Conservation (phyloP, 805 yeast species). For the Candida boleticola region DNA sequence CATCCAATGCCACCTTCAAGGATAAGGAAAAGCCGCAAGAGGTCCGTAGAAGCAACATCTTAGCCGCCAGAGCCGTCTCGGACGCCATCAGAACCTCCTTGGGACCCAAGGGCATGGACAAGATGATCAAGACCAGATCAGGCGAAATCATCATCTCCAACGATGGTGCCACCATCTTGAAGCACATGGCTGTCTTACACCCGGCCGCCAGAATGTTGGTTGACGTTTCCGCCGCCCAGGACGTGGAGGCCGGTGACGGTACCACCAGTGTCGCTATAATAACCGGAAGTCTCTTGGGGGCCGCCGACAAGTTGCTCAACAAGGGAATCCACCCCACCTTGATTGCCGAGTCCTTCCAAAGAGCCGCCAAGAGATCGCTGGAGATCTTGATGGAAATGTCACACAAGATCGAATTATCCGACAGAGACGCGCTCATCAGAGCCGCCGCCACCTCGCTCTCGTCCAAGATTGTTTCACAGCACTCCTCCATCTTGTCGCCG, state of each 20-base stretch:
- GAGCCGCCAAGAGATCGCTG: constrained; percentile 81
- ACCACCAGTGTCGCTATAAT: constrained; percentile 96
- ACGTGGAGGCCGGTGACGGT: constrained; percentile 99
- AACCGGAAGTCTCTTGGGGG: constrained; percentile 91
- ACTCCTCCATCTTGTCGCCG: constrained; percentile 82
- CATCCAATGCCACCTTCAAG: constrained; percentile 84
- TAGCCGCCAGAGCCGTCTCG: constrained; percentile 92
- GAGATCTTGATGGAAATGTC: constrained; percentile 85
- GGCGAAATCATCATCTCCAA: constrained; percentile 95
- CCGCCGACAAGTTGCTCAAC: constrained; percentile 85
- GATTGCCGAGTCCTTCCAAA: constrained; percentile 89
- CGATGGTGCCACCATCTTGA: constrained; percentile 95
- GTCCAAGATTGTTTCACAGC: constrained; percentile 94
- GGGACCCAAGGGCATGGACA: constrained; percentile 99
- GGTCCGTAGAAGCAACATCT: constrained; percentile 82
- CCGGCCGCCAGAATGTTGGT: constrained; percentile 98
- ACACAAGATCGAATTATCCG: constrained; percentile 70
- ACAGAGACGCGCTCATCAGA: constrained; percentile 77
- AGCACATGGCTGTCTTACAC: constrained; percentile 97
- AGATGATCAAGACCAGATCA: constrained; percentile 91
- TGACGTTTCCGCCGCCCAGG: constrained; percentile 96
- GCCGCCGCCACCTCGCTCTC: constrained; percentile 95
- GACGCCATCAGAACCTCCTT: constrained; percentile 93
- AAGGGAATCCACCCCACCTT: constrained; percentile 95
- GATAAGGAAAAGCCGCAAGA: constrained; percentile 95